Percentiles rank a stretch among this genome's conserved stretches.
Conservation (phyloP, 2,329 filamentous ascomycete species). For the Falciphora oryzae region DNA sequence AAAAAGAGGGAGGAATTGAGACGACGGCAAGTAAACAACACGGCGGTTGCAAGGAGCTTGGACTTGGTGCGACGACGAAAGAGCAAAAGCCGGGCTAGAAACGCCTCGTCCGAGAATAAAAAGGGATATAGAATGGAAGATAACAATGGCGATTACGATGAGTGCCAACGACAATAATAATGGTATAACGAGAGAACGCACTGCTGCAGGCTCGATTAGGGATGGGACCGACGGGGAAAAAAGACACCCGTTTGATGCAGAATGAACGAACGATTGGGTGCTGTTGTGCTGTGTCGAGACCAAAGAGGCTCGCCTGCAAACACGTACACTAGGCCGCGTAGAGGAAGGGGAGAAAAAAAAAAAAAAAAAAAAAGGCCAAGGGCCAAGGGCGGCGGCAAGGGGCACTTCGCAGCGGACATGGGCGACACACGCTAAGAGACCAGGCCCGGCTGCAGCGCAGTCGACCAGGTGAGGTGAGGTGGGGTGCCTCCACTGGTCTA, state of each 20-base stretch:
- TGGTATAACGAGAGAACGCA: background rate
- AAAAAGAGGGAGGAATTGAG: background rate
- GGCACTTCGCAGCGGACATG: background rate
- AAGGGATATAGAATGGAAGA: background rate
- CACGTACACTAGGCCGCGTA: background rate
- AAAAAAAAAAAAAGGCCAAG: background rate
- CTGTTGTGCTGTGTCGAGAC: background rate
- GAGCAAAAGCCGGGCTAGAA: background rate
- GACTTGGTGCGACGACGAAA: background rate
- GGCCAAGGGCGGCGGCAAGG: background rate
- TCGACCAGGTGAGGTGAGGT: slow-evolving; percentile 1
- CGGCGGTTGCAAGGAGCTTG: background rate
- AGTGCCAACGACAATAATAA: background rate
- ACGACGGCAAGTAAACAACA: background rate
- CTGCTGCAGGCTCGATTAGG: background rate
- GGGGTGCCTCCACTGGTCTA: background rate
- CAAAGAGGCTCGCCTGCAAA: background rate
- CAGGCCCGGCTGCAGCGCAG: background rate
- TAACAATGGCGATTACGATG: background rate
- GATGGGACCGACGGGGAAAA: background rate
- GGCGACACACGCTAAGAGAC: background rate
- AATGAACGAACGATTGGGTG: background rate
- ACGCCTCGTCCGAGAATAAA: background rate
- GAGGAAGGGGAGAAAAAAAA: background rate
- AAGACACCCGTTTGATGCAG: background rate